These are phyloP conservation scores for Geum urbanum DNA, from an alignment of 306 rosid species.

Conservation along the genomic window DNA sequence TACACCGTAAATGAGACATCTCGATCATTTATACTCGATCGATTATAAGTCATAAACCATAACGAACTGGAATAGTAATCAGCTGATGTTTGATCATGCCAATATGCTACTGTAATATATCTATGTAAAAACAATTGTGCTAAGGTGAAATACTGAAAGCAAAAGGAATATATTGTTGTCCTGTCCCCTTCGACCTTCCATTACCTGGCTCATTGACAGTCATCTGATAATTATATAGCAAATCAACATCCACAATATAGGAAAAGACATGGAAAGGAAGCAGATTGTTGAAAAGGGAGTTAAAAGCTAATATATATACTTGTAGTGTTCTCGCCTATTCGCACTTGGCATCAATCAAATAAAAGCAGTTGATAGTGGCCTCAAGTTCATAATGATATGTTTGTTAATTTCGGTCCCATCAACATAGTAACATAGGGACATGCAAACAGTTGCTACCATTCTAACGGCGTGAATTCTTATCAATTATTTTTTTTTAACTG, in stretches of 20 bases:
- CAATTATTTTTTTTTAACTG: too few species aligned
- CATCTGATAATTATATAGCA: not conserved
- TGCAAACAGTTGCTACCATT: too few species aligned
- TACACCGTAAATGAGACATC: not conserved
- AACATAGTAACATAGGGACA: too few species aligned
- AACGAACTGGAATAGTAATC: too few species aligned
- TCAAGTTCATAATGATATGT: not conserved
- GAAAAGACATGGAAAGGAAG: not conserved
- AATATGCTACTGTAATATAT: not conserved
- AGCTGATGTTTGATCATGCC: slow-evolving; percentile 5
- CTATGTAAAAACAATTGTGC: not conserved
- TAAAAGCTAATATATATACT: too few species aligned
- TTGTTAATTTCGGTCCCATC: too few species aligned
- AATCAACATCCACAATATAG: not conserved
- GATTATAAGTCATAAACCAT: too few species aligned
- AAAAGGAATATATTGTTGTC: not conserved
- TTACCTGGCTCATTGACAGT: not conserved
- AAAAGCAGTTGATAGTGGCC: not conserved
- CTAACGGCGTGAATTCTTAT: too few species aligned
- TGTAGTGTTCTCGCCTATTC: too few species aligned
- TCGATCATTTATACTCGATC: not conserved
- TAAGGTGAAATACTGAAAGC: slow-evolving; percentile 3
- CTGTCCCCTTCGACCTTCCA: slow-evolving; percentile 5
- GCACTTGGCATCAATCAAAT: slow-evolving; percentile 4
- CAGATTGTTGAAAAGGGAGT: too few species aligned